These are phyloP conservation scores for Pezizomycotina sp. DNA, from an alignment of 2,329 filamentous ascomycete species.

Conservation along the genomic window DNA sequence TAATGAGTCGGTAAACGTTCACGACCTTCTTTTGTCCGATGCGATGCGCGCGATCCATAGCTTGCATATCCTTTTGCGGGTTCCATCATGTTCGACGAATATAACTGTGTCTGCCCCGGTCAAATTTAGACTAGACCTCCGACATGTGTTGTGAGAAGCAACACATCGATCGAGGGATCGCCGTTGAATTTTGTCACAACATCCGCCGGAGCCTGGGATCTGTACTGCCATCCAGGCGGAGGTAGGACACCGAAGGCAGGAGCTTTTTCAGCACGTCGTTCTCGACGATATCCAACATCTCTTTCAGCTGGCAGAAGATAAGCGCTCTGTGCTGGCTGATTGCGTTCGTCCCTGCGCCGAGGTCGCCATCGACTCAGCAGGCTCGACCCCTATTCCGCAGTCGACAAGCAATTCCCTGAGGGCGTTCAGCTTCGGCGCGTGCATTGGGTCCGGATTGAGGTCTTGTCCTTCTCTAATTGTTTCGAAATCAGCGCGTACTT, in stretches of 20 bases:
- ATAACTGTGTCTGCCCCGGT: conserved; percentile 97
- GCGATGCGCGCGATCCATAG: conserved; percentile 95
- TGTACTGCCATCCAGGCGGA: conserved; percentile 85
- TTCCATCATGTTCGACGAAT: conserved; percentile 99
- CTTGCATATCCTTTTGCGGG: conserved; percentile 93
- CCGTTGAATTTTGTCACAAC: conserved; percentile 99
- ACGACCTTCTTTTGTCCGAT: conserved; percentile 99
- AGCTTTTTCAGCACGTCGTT: conserved; percentile 78
- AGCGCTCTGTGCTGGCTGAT: conserved; percentile 92
- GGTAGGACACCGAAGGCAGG: conserved; percentile 79
- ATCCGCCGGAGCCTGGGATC: conserved; percentile 81
- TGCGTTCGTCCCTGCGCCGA: conserved; percentile 50
- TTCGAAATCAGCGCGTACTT: conserved; percentile 78
- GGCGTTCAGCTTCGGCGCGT: conserved; percentile 84
- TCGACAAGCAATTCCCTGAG: conserved; percentile 90
- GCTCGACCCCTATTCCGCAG: conserved; percentile 79
- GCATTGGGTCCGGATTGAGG: conserved; percentile 68
- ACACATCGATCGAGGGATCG: conserved; percentile 86
- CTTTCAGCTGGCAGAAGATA: conserved; percentile 99
- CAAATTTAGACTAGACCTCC: conserved; percentile 82
- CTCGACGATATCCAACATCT: conserved; percentile 99
- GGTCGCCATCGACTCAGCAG: conserved; percentile 35
- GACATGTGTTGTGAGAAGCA: conserved; percentile 86
- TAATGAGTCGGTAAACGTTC: conserved; percentile 94
- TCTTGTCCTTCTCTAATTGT: conserved; percentile 60